These are phyloP conservation scores for Podila epicladia DNA, from an alignment of 192 early-diverging fungal species.

Conservation along the genomic window DNA sequence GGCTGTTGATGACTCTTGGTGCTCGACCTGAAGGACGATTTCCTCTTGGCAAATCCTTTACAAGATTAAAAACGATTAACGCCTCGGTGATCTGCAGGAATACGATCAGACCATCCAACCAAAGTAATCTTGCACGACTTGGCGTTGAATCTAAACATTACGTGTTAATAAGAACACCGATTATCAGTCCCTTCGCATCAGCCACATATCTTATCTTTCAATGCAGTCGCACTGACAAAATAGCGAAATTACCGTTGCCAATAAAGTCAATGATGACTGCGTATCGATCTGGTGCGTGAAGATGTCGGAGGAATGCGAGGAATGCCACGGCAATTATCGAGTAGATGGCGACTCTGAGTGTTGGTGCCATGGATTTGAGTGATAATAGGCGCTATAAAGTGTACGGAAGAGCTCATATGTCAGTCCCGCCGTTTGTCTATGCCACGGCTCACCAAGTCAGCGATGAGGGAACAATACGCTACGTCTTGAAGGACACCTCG, in stretches of 20 bases:
- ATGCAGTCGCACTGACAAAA: neutral
- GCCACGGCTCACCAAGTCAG: neutral
- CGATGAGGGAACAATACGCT: neutral
- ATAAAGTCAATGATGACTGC: slow-evolving; percentile 46
- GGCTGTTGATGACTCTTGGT: neutral
- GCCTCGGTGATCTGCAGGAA: slow-evolving; percentile 27
- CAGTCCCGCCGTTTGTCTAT: neutral
- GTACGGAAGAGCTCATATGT: neutral
- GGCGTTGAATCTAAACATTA: slow-evolving; percentile 25
- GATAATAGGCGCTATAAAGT: slow-evolving; percentile 35
- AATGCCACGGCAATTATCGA: slow-evolving; percentile 8
- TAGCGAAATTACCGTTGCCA: slow-evolving; percentile 22
- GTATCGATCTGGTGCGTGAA: slow-evolving; percentile 19
- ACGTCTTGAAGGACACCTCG: slow-evolving; percentile 35
- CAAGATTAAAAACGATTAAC: slow-evolving; percentile 15
- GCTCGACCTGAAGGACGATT: neutral
- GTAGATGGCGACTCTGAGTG: slow-evolving; percentile 29
- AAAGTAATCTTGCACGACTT: slow-evolving; percentile 25
- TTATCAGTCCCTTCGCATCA: neutral
- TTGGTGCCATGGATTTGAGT: slow-evolving; percentile 35
- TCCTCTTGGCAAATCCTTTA: slow-evolving; percentile 2
- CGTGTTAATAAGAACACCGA: neutral
- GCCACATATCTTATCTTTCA: neutral
- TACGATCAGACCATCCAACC: slow-evolving; percentile 20
- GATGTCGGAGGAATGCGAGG: slow-evolving; percentile 22